Conservation (phyloP, 129 eudicot species). For the Tagetes patula region DNA sequence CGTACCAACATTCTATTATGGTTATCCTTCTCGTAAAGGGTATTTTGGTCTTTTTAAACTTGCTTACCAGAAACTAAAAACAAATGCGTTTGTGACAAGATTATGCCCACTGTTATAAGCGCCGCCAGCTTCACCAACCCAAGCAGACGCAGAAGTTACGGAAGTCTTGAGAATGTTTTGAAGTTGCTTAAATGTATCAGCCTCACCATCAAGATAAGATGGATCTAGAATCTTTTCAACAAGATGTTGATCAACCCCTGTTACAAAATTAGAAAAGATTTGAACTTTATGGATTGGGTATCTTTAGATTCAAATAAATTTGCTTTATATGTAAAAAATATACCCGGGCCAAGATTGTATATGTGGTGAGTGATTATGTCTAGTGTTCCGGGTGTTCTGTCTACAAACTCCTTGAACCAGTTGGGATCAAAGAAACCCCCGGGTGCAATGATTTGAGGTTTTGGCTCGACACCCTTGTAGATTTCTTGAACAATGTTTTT, state of each 20-base stretch:
- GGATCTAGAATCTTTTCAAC: conserved; percentile 77
- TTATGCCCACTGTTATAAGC: conserved; percentile 82
- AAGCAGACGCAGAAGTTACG: conserved; percentile 55
- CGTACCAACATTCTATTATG: background rate
- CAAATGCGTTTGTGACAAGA: conserved; percentile 74
- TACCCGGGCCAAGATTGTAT: conserved; percentile 94
- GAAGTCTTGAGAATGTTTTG: conserved; percentile 52
- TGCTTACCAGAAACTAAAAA: conserved; percentile 78
- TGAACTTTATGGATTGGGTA: background rate
- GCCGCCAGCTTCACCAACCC: conserved; percentile 99
- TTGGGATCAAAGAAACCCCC: conserved; percentile 77
- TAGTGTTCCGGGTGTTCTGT: conserved; percentile 46
- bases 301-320: conserved; percentile 5
- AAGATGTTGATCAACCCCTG: conserved; percentile 81
- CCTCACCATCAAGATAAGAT: conserved; percentile 64
- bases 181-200: conserved; percentile 60
- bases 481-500: conserved; percentile 52
- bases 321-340: background rate
- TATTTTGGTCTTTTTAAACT: conserved; percentile 22
- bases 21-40: conserved; percentile 4
- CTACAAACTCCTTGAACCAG: conserved; percentile 68
- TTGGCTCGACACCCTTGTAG: conserved; percentile 45
- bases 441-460: conserved; percentile 73
- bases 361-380: conserved; percentile 80
- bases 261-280: conserved; percentile 13